Conservation (phyloP, 1,139 yeast genomes). For the Yamadazyma membranifaciens region DNA sequence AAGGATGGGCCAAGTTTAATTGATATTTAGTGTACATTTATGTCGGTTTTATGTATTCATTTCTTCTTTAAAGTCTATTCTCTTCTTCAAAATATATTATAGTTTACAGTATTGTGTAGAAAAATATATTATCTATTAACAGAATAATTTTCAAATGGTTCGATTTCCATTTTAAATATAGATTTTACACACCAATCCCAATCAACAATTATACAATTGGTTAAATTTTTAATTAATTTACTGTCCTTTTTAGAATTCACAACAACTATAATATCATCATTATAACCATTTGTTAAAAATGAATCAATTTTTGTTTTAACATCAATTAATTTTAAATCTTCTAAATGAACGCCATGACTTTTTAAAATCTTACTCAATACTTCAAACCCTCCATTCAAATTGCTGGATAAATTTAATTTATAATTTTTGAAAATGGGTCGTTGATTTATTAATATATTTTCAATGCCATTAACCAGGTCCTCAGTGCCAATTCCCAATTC, state of each 20-base stretch:
- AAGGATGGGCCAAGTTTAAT: constrained; percentile 48
- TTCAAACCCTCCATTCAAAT: constrained; percentile 66
- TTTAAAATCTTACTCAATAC: constrained; percentile 59
- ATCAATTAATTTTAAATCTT: constrained; percentile 25
- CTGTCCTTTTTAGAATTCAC: constrained; percentile 45
- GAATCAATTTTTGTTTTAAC: constrained; percentile 1
- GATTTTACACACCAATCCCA: constrained; percentile 72
- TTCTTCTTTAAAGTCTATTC: no score
- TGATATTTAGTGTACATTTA: constrained; percentile 30
- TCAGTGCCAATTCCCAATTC: constrained; percentile 29
- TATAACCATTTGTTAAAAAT: background rate
- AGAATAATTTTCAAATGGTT: constrained; percentile 22
- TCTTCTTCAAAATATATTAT: no score
- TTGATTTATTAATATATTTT: constrained; percentile 11
- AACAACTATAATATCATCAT: constrained; percentile 22
- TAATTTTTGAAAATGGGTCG: constrained; percentile 43
- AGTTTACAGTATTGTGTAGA: no score
- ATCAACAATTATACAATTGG: constrained; percentile 42
- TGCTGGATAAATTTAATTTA: constrained; percentile 56
- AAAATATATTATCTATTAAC: no score
- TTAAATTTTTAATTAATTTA: constrained; percentile 42
- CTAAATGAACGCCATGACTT: constrained; percentile 58
- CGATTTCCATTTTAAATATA: constrained; percentile 48
- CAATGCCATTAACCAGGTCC: constrained; percentile 15
- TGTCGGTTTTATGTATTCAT: no score